These are phyloP conservation scores for Dioscorea cayenensis DNA, from an alignment of 116 monocot genomes.

Conservation along the genomic window DNA sequence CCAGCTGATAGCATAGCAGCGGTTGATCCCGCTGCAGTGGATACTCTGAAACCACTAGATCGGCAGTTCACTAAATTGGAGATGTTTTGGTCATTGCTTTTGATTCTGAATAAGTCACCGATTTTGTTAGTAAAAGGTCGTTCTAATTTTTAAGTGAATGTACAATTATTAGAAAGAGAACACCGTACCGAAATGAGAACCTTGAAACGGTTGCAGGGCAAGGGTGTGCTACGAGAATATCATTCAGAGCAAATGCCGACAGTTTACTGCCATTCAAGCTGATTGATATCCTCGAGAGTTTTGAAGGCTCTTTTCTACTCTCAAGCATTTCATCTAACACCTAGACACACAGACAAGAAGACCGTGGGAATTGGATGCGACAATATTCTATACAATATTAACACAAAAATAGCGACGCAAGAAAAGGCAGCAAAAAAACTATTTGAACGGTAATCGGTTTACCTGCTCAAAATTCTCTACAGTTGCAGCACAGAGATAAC, in stretches of 20 bases:
- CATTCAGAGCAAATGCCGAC: slow-evolving; percentile 64
- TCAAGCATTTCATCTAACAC: slow-evolving; percentile 79
- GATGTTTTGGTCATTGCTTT: slow-evolving; percentile 5
- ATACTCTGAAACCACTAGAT: slow-evolving; percentile 87
- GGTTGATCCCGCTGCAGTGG: slow-evolving; percentile 87
- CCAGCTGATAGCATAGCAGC: slow-evolving; percentile 98
- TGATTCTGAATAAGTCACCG: slow-evolving; percentile 35
- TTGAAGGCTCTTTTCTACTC: slow-evolving; percentile 37
- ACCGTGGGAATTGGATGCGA: not conserved
- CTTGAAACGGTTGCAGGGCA: slow-evolving; percentile 89
- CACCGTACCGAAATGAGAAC: slow-evolving; percentile 76
- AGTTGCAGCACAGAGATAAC: slow-evolving; percentile 94
- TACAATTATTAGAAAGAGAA: not conserved
- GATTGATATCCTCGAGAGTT: slow-evolving; percentile 72
- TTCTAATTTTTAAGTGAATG: not conserved
- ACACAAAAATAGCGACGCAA: not conserved
- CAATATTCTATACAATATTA: not conserved
- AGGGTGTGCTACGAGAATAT: slow-evolving; percentile 74
- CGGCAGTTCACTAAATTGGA: slow-evolving; percentile 58
- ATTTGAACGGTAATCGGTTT: not conserved
- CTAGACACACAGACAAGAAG: slow-evolving; percentile 22
- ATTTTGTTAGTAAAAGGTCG: not conserved
- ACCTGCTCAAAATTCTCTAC: slow-evolving; percentile 83
- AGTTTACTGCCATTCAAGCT: slow-evolving; percentile 44
- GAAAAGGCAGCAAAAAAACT: not conserved